Evolutionary conservation across 2,329 filamentous ascomycete species (phyloP).

Genomic region (Ceratocystis cubensis): DNA sequence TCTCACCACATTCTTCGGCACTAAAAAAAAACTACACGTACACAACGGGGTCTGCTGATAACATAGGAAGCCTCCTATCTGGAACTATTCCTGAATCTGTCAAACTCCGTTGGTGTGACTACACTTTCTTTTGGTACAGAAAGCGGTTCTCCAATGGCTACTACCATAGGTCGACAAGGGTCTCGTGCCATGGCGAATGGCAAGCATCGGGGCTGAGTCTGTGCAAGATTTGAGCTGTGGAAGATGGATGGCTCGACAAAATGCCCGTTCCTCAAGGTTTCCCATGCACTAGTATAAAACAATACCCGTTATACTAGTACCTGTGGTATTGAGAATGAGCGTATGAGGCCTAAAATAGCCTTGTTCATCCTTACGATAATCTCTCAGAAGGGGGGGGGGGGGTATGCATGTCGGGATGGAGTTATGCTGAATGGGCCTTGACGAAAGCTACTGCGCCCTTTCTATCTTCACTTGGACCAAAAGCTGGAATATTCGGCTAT

Average conservation of each 20-base stretch:
- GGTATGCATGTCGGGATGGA: neutral
- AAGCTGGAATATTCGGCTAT: neutral
- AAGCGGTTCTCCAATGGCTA: neutral
- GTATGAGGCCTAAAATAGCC: neutral
- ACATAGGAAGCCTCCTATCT: neutral
- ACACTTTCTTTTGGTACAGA: neutral
- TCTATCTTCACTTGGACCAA: neutral
- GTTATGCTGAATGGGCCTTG: neutral
- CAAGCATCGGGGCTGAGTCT: slow-evolving; percentile 8
- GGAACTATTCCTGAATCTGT: slow-evolving; percentile 5
- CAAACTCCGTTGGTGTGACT: slow-evolving; percentile 7
- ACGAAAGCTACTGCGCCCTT: neutral
- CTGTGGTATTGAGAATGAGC: neutral
- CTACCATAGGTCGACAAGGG: neutral
- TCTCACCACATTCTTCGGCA: neutral
- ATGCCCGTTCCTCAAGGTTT: neutral
- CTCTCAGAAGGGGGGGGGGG: neutral
- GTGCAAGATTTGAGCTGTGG: slow-evolving; percentile 9
- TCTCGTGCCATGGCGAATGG: slow-evolving; percentile 4
- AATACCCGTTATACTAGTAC: neutral
- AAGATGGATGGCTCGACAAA: neutral
- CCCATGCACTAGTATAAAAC: neutral
- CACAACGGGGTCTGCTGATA: neutral
- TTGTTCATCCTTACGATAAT: slow-evolving; percentile 7
- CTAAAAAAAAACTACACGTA: neutral